Percentiles rank a stretch among this genome's conserved stretches.
These are phyloP conservation scores for Boletus reticulatus DNA, from an alignment of 768 basidiomycete species.

Conservation along the genomic window DNA sequence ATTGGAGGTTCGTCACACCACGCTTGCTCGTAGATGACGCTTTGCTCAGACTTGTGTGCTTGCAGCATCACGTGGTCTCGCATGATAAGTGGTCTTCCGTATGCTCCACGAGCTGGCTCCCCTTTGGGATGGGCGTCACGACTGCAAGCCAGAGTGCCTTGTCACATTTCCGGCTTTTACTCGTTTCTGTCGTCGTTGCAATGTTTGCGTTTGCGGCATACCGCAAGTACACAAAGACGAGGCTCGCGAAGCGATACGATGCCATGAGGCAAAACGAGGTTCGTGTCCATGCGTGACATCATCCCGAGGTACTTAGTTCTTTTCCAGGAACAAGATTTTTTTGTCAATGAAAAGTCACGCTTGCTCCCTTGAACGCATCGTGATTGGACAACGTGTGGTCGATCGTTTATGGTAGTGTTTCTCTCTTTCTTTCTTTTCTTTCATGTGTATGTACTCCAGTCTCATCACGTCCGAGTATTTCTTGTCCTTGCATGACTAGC, in stretches of 20 bases:
- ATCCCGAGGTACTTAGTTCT: background rate
- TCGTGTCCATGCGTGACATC: background rate
- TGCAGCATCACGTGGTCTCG: constrained; percentile 37
- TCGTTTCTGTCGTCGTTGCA: constrained; percentile 13
- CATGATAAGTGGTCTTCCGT: constrained; percentile 39
- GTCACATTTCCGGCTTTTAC: background rate
- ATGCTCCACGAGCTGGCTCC: constrained; percentile 34
- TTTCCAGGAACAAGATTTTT: background rate
- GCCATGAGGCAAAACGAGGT: constrained; percentile 13
- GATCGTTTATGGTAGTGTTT: background rate
- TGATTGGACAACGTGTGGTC: background rate
- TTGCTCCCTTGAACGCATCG: constrained; percentile 19
- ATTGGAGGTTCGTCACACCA: constrained; percentile 53
- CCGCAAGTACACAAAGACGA: constrained; percentile 8
- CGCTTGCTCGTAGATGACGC: background rate
- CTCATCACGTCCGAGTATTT: background rate
- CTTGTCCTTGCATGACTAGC: constrained; percentile 5
- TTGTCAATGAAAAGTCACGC: constrained; percentile 25
- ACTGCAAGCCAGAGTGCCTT: background rate
- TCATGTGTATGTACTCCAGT: background rate
- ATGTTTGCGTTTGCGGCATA: constrained; percentile 14
- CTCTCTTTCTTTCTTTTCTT: background rate
- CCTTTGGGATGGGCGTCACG: constrained; percentile 9
- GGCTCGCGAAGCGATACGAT: constrained; percentile 3
- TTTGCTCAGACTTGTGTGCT: background rate